These are phyloP conservation scores for Trifolium subterraneum DNA, from an alignment of 306 rosid species.

Conservation along the genomic window DNA sequence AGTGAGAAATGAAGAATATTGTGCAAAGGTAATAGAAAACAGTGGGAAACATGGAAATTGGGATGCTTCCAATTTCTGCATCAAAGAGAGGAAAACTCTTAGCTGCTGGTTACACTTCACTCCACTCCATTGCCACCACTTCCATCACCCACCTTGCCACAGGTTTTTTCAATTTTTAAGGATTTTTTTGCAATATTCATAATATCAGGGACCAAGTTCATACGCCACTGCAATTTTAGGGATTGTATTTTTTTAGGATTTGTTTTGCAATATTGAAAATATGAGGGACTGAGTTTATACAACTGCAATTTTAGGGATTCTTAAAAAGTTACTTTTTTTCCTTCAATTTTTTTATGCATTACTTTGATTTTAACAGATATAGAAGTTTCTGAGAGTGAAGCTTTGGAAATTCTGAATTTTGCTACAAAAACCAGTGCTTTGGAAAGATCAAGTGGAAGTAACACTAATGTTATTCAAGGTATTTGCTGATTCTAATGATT, in stretches of 20 bases:
- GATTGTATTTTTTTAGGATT: not conserved
- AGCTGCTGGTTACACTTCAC: conserved; percentile 73
- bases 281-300: not conserved
- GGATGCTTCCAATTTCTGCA: conserved; percentile 75
- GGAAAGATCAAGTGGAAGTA: conserved; percentile 54
- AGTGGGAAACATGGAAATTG: conserved; percentile 78
- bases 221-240: not conserved
- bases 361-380: conserved; percentile 57
- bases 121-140: conserved; percentile 57
- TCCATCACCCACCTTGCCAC: conserved; percentile 68
- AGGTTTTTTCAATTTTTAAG: no score
- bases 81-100: conserved; percentile 82
- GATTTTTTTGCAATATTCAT: no score
- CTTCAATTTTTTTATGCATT: not conserved
- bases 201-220: no score
- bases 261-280: not conserved
- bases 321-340: not conserved
- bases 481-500: conserved; percentile 35
- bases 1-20: no score
- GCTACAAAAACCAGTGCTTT: conserved; percentile 57
- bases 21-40: no score
- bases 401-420: conserved; percentile 68
- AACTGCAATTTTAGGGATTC: not conserved
- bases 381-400: conserved; percentile 65
- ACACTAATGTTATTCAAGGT: conserved; percentile 55